phyloP scores from a whole-genome alignment of 2,329 filamentous ascomycete species.

The Fusarium neocosmosporiellum region DNA sequence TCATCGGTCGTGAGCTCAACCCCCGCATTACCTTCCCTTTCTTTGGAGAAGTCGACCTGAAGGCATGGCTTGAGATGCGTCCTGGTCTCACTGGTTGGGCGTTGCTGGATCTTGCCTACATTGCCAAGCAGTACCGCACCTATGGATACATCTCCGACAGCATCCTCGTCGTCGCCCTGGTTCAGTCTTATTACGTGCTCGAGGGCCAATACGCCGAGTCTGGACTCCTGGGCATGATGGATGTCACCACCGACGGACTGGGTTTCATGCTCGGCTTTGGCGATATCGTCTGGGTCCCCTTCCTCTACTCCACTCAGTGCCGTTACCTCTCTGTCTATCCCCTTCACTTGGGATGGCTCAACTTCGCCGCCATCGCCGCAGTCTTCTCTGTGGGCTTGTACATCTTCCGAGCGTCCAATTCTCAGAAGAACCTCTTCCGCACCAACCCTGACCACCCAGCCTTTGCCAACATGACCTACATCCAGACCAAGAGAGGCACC shows the following conservation, averaged over 20 bases:
- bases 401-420: constrained; percentile 90
- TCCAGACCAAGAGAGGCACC: constrained; percentile 83
- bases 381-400: constrained; percentile 78
- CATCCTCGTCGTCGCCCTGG: constrained; percentile 78
- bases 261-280: constrained; percentile 94
- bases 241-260: constrained; percentile 89
- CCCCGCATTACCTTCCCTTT: constrained; percentile 81
- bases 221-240: constrained; percentile 88
- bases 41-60: constrained; percentile 87
- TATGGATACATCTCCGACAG: constrained; percentile 86
- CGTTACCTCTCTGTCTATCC: constrained; percentile 87
- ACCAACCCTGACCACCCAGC: constrained; percentile 82
- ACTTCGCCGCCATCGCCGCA: constrained; percentile 70
- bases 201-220: constrained; percentile 88
- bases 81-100: constrained; percentile 90
- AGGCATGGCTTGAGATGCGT: constrained; percentile 85
- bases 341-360: constrained; percentile 74
- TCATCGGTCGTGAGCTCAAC: constrained; percentile 95
- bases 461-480: constrained; percentile 81
- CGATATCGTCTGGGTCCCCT: constrained; percentile 90
- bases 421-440: constrained; percentile 93
- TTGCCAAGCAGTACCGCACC: constrained; percentile 85
- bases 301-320: constrained; percentile 84
- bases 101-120: constrained; percentile 81
- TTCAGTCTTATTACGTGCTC: constrained; percentile 84